Conservation (phyloP, 768 basidiomycete genomes). For the Kwoniella europaea region DNA sequence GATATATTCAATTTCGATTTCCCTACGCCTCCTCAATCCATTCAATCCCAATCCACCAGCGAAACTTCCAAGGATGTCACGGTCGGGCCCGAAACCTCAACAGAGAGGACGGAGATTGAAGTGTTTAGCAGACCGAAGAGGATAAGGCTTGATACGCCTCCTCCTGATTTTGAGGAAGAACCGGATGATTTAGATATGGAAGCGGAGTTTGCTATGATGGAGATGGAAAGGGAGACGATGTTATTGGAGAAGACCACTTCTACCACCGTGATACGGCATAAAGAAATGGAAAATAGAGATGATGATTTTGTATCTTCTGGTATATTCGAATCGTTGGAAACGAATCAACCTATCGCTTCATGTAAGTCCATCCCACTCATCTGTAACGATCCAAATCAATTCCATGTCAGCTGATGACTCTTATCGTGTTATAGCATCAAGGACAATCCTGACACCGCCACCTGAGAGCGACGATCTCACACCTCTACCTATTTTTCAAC, state of each 20-base stretch:
- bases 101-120: background rate
- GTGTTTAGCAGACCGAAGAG: background rate
- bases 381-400: background rate
- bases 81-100: background rate
- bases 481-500: conserved; percentile 19
- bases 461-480: conserved; percentile 19
- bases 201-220: conserved; percentile 34
- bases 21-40: conserved; percentile 3
- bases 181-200: conserved; percentile 39
- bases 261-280: background rate
- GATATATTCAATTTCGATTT: conserved; percentile 34
- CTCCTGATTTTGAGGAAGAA: conserved; percentile 42
- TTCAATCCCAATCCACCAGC: background rate
- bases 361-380: conserved; percentile 14
- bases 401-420: background rate
- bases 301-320: conserved; percentile 11
- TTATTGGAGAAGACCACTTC: background rate
- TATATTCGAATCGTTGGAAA: conserved; percentile 1
- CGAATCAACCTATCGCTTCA: conserved; percentile 21
- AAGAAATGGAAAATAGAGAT: background rate
- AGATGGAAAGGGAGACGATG: conserved; percentile 18
- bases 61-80: conserved; percentile 2
- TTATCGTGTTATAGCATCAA: conserved; percentile 2
- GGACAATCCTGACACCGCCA: conserved; percentile 10
- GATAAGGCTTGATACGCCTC: conserved; percentile 29